Percentiles rank a stretch among this genome's conserved stretches.
phyloP scores from a whole-genome alignment of 2,329 filamentous ascomycete genomes.

The Rhytidhysteron rufulum region DNA sequence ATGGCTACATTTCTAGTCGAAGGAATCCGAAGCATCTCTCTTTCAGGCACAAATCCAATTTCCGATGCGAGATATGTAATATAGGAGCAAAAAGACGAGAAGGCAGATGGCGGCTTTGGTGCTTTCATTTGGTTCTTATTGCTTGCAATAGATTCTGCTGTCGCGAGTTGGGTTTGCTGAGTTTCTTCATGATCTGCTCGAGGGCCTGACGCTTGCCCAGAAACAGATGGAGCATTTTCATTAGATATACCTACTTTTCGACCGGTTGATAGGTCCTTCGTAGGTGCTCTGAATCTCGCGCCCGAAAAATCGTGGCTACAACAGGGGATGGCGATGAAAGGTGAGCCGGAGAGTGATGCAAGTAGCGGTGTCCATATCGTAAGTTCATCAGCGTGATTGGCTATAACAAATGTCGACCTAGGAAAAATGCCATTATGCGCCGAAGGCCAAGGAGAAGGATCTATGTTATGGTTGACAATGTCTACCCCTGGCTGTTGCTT shows the following conservation, averaged over 20 bases:
- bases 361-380: constrained; percentile 94
- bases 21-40: constrained; percentile 83
- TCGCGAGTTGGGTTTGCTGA: no score
- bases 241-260: no score
- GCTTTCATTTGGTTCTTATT: constrained; percentile 1
- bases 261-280: constrained; percentile 10
- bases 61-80: constrained; percentile 65
- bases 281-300: constrained; percentile 62
- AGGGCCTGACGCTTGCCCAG: no score
- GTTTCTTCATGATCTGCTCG: no score
- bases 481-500: neutral
- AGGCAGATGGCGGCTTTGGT: constrained; percentile 60
- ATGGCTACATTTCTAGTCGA: constrained; percentile 85
- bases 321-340: constrained; percentile 92
- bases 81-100: constrained; percentile 80
- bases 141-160: no score
- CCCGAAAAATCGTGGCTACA: constrained; percentile 87
- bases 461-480: constrained; percentile 17
- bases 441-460: constrained; percentile 1
- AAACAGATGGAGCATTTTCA: no score
- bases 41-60: constrained; percentile 73
- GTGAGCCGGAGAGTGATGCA: constrained; percentile 67
- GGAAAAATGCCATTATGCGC: constrained; percentile 64
- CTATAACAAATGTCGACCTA: constrained; percentile 81
- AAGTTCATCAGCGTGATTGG: constrained; percentile 94